A percentile compares a stretch with the other conserved stretches of the same genome.
Evolutionary conservation across 495 filamentous ascomycete species (phyloP).

Genomic region (Venustampulla echinocandica): DNA sequence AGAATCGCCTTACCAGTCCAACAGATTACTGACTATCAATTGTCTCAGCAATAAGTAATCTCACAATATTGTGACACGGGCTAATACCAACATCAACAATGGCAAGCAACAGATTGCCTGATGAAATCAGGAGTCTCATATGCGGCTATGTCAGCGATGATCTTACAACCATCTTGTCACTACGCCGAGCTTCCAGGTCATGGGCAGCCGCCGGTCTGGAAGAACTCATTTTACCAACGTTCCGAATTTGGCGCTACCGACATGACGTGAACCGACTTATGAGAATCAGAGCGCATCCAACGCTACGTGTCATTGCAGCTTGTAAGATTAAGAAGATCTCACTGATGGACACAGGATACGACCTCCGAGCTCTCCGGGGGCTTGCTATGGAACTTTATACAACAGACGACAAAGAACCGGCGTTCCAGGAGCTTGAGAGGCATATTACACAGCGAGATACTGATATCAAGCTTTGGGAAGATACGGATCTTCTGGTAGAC

Average conservation of each 20-base stretch:
- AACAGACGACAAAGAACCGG: too few relatives aligned
- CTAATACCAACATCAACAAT: background rate
- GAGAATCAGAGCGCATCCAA: constrained; percentile 1
- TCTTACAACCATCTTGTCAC: constrained; percentile 6
- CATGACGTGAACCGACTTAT: constrained; percentile 10
- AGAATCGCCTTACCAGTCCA: too few relatives aligned
- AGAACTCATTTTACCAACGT: constrained; percentile 8
- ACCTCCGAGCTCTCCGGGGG: constrained; percentile 4
- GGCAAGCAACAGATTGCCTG: constrained; percentile 4
- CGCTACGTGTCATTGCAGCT: constrained; percentile 1
- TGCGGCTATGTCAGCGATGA: constrained; percentile 6
- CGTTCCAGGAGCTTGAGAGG: too few relatives aligned
- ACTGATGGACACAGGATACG: constrained; percentile 9
- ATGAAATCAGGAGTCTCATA: constrained; percentile 16
- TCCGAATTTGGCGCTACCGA: constrained; percentile 7
- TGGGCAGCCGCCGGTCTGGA: constrained; percentile 13
- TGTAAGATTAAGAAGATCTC: constrained; percentile 8
- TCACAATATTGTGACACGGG: too few relatives aligned
- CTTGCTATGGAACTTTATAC: too few relatives aligned
- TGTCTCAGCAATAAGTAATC: too few relatives aligned
- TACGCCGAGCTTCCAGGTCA: constrained; percentile 14
- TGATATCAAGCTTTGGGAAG: too few relatives aligned
- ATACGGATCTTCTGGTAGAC: too few relatives aligned
- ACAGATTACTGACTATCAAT: too few relatives aligned
- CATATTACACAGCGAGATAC: too few relatives aligned